Base-by-base conservation (phyloP, 495 filamentous ascomycete species). In the Rostrohypoxylon terebratum region DNA sequence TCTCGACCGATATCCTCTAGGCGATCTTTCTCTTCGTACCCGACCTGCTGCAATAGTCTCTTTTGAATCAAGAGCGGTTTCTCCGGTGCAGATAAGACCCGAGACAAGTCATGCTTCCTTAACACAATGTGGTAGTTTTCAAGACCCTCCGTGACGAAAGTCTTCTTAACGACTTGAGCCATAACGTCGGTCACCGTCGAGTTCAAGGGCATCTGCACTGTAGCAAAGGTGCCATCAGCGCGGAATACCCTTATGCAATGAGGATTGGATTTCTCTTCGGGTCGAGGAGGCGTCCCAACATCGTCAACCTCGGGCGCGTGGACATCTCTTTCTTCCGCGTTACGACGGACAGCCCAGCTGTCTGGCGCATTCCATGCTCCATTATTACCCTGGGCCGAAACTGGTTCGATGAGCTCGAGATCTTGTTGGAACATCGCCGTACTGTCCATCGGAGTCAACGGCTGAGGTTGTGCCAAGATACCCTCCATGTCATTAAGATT, bases 221-320 rank as follows among this genome's bases (percentile, higher is more conserved):
- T 97, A 7, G 93, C 93, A 81, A 98, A 99, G 7, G 96, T 97
- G 13, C 90, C 92, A 77, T 99, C 96, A 10, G 91, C 88, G 28
- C 94, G 90, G 81, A 98, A 99, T 16, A 99, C 89, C n/a, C 96
- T 93, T 68, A 98, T 95, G 77, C 93, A 97, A 78, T 96, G 97
- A 45, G 90, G 87, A 6, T 80, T 81, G 18, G 85, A 81, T 75
- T 92, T 90, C 72, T 92, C 88, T 63, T 92, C 90, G 1, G 86
- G 85, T 66, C 86, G 85, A n/a, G 83, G 83, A 14, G 86, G 83
- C 31, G 85, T 84, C 23, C 90, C 86, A 62, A 88, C 87, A 47
- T 91, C 87, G 55, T 93, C 91, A 38, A 87, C 81, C 73, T 90
- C 88, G 9, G 80, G 74, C 11, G 73, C 59, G 53, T 84, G 78